Percentiles rank a stretch among this genome's conserved stretches.
Conservation (phyloP, 1,284 basidiomycete species). For the Ganoderma resinaceum region DNA sequence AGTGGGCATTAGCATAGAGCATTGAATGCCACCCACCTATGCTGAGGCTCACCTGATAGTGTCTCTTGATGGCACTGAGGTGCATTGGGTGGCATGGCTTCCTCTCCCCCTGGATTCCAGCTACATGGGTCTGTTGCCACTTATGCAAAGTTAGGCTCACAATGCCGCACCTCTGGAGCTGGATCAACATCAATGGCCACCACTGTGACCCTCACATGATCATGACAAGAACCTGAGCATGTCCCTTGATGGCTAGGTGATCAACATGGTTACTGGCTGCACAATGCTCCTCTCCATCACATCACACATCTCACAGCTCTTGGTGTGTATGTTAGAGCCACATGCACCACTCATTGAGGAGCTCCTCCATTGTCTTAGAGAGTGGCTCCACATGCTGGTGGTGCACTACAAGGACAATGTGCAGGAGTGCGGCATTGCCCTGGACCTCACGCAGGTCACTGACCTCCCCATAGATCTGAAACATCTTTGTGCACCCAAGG, state of each 20-base stretch:
- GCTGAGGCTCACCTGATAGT: too few relatives aligned
- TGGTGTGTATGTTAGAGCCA: slow-evolving; percentile 7
- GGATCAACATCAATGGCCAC: slow-evolving; percentile 14
- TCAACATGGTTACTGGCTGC: slow-evolving; percentile 13
- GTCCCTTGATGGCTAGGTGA: slow-evolving; percentile 5
- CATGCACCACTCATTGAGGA: slow-evolving; percentile 6
- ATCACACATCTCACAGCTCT: slow-evolving; percentile 2
- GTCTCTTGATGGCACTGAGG: too few relatives aligned
- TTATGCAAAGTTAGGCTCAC: slow-evolving; percentile 15
- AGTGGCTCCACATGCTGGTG: slow-evolving; percentile 4
- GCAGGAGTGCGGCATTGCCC: neutral
- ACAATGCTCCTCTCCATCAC: slow-evolving; percentile 9
- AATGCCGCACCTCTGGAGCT: slow-evolving; percentile 13
- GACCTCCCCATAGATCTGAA: neutral
- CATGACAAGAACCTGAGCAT: slow-evolving; percentile 8
- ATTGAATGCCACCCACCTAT: too few relatives aligned
- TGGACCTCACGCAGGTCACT: slow-evolving; percentile 5
- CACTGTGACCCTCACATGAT: slow-evolving; percentile 12
- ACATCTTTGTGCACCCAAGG: slow-evolving; percentile 12
- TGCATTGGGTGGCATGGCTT: slow-evolving; percentile 8
- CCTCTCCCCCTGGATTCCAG: slow-evolving; percentile 13
- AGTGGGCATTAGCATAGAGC: too few relatives aligned
- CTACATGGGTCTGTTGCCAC: slow-evolving; percentile 14
- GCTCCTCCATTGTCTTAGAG: slow-evolving; percentile 6
- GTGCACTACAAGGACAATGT: neutral